These are phyloP conservation scores for Madurella fahalii DNA, from an alignment of 2,329 filamentous ascomycete species.

Conservation along the genomic window DNA sequence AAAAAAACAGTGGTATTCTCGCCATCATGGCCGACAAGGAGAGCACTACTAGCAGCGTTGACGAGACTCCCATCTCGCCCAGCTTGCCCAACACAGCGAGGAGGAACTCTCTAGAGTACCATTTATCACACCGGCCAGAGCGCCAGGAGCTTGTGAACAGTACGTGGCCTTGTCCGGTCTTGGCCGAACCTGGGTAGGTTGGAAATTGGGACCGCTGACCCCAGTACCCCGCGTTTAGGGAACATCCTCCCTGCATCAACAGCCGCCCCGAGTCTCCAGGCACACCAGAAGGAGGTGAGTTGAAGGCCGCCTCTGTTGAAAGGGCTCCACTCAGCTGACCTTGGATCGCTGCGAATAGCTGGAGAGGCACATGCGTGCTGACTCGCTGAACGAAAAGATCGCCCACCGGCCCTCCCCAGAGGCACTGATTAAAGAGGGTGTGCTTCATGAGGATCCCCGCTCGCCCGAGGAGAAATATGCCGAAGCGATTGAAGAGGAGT, in stretches of 20 bases:
- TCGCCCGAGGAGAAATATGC: conserved; percentile 53
- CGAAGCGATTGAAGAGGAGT: conserved; percentile 61
- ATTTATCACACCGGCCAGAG: conserved; percentile 68
- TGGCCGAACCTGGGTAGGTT: too few relatives aligned
- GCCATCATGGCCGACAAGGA: conserved; percentile 19
- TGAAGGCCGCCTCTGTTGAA: neutral
- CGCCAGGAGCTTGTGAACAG: conserved; percentile 76
- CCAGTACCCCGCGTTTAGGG: conserved; percentile 42
- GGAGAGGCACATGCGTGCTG: conserved; percentile 80
- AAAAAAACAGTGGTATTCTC: neutral
- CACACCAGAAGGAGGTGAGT: conserved; percentile 68
- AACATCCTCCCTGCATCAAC: conserved; percentile 81
- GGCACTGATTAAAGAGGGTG: conserved; percentile 72
- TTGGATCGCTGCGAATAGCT: conserved; percentile 43
- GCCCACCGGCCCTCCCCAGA: conserved; percentile 72
- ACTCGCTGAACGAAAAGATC: conserved; percentile 83
- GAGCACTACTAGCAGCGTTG: conserved; percentile 35
- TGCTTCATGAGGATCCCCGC: conserved; percentile 66
- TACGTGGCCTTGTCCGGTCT: conserved; percentile 38
- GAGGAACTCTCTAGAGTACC: conserved; percentile 68
- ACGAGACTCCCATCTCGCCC: conserved; percentile 57
- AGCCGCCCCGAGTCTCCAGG: conserved; percentile 74
- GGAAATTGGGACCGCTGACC: too few relatives aligned
- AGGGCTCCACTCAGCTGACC: neutral
- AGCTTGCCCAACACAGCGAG: conserved; percentile 46